Evolutionary conservation across 805 yeast genomes (phyloP).

Genomic region (Osmozyma mogii): DNA sequence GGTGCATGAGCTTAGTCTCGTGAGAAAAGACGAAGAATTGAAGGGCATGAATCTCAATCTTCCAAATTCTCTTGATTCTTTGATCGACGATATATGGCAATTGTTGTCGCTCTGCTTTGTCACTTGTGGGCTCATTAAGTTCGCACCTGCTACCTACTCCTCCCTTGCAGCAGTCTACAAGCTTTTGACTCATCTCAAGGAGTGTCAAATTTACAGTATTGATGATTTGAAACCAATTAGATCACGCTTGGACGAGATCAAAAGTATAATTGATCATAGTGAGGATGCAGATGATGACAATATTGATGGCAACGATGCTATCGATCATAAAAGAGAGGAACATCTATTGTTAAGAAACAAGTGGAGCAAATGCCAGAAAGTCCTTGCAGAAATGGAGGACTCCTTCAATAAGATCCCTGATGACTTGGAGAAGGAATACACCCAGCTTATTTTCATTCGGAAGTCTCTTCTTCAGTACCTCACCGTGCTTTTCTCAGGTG

Average conservation of each 20-base stretch:
- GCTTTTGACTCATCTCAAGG: slow-evolving; percentile 73
- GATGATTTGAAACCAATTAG: slow-evolving; percentile 77
- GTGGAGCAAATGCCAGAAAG: slow-evolving; percentile 52
- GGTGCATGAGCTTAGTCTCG: slow-evolving; percentile 44
- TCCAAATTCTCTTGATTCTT: slow-evolving; percentile 56
- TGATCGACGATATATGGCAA: slow-evolving; percentile 86
- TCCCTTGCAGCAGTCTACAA: slow-evolving; percentile 81
- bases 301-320: slow-evolving; percentile 7
- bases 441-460: slow-evolving; percentile 54
- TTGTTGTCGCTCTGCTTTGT: slow-evolving; percentile 77
- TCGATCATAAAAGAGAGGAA: slow-evolving; percentile 44
- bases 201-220: slow-evolving; percentile 72
- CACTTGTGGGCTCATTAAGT: slow-evolving; percentile 83
- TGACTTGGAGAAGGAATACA: slow-evolving; percentile 39
- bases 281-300: slow-evolving; percentile 8
- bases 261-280: slow-evolving; percentile 43
- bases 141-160: slow-evolving; percentile 93
- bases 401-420: slow-evolving; percentile 36
- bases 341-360: slow-evolving; percentile 56
- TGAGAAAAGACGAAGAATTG: slow-evolving; percentile 42
- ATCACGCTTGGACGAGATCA: slow-evolving; percentile 64
- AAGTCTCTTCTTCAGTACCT: slow-evolving; percentile 53
- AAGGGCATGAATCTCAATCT: slow-evolving; percentile 27
- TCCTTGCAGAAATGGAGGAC: slow-evolving; percentile 49
- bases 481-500: too few species aligned